A percentile compares a stretch with the other conserved stretches of the same genome.
Evolutionary conservation across 768 basidiomycete species (phyloP).

Genomic region (Polyporus arcularius): DNA sequence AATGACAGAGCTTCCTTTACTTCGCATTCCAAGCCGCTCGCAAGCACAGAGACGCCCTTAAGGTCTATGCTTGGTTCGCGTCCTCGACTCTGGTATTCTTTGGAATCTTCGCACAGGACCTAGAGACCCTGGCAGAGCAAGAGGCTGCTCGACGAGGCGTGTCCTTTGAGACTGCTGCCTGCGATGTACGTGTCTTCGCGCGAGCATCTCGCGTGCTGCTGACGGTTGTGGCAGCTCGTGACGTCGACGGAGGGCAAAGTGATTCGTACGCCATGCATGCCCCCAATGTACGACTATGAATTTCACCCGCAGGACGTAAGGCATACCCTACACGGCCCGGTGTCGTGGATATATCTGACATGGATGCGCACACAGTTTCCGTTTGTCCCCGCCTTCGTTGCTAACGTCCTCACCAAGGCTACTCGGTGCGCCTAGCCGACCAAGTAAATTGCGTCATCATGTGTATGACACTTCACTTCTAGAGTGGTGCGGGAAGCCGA

Average conservation of each 20-base stretch:
- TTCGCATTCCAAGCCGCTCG: too few species aligned
- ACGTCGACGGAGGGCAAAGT: neutral
- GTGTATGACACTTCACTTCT: neutral
- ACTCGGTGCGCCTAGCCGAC: too few species aligned
- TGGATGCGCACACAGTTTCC: too few species aligned
- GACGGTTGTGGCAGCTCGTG: neutral
- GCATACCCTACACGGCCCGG: neutral
- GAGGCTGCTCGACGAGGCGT: neutral
- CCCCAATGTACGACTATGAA: conserved; percentile 24
- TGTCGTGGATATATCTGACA: neutral
- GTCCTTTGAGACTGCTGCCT: neutral
- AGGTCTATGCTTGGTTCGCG: conserved; percentile 1
- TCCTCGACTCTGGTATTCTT: neutral
- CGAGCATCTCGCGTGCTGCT: too few species aligned
- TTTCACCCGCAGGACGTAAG: conserved; percentile 18
- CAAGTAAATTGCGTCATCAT: neutral
- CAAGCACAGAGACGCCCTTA: neutral
- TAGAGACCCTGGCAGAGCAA: neutral
- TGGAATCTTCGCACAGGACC: neutral
- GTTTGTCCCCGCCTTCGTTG: too few species aligned
- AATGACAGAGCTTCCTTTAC: too few species aligned
- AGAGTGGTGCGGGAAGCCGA: neutral
- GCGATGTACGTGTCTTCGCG: neutral
- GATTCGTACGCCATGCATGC: conserved; percentile 15
- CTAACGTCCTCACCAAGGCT: too few species aligned